phyloP scores from a whole-genome alignment of 305 asterid species.

The Fraxinus velutina region DNA sequence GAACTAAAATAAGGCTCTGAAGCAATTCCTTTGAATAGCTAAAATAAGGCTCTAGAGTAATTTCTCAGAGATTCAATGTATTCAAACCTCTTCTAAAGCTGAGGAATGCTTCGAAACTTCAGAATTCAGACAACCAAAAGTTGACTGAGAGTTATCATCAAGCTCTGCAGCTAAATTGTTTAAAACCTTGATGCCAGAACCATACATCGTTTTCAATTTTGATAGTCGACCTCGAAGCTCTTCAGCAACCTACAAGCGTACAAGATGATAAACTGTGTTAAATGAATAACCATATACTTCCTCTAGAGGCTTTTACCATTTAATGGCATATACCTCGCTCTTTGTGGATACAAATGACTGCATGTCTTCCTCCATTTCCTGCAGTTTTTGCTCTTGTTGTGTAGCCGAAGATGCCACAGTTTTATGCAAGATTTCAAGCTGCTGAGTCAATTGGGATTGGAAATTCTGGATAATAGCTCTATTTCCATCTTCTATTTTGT shows the following conservation, averaged over 20 bases:
- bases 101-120: conserved; percentile 44
- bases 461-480: conserved; percentile 33
- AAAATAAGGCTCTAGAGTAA: background rate
- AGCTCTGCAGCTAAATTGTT: conserved; percentile 40
- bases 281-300: background rate
- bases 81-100: conserved; percentile 25
- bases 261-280: conserved; percentile 7
- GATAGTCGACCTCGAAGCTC: conserved; percentile 38
- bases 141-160: conserved; percentile 34
- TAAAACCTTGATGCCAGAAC: conserved; percentile 35
- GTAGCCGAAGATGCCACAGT: conserved; percentile 36
- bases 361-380: conserved; percentile 38
- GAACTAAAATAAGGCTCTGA: background rate
- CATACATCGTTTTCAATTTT: conserved; percentile 30
- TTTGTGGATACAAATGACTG: conserved; percentile 42
- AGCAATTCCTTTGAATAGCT: background rate
- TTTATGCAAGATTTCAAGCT: conserved; percentile 42
- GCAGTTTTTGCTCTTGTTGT: conserved; percentile 45
- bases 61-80: background rate
- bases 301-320: conserved; percentile 5
- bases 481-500: conserved; percentile 41
- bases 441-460: conserved; percentile 39
- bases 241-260: conserved; percentile 35
- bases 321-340: conserved; percentile 34
- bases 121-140: conserved; percentile 39